Percentiles rank a stretch among this genome's conserved stretches.
Evolutionary conservation across 805 yeast genomes (phyloP).

Genomic region (Sungouiozyma intestinalis): DNA sequence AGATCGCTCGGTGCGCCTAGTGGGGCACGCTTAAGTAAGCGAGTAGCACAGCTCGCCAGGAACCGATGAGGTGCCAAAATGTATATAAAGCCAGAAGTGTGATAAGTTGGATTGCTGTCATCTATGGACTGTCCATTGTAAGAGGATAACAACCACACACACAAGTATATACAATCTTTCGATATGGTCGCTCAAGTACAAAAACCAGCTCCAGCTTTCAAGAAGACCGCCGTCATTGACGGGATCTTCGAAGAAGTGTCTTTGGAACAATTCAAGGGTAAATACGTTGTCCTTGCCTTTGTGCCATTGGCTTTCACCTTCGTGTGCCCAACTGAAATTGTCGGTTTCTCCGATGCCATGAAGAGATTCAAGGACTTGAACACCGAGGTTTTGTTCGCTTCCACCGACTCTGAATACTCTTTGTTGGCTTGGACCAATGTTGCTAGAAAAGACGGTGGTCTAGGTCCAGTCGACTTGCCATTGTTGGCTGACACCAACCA

Average conservation of each 20-base stretch:
- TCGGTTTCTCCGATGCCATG: slow-evolving; percentile 95
- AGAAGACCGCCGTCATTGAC: slow-evolving; percentile 93
- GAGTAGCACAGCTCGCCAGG: background rate
- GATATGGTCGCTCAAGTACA: slow-evolving; percentile 81
- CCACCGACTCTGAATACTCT: slow-evolving; percentile 97
- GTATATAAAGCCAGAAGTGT: background rate
- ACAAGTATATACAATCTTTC: background rate
- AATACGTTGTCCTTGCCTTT: slow-evolving; percentile 95
- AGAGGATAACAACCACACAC: background rate
- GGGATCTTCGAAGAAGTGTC: slow-evolving; percentile 93
- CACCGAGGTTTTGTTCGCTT: slow-evolving; percentile 86
- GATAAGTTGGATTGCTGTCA: too few species aligned
- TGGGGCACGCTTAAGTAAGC: background rate
- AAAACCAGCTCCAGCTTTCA: slow-evolving; percentile 94
- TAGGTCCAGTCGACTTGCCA: slow-evolving; percentile 92
- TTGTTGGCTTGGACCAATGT: slow-evolving; percentile 97
- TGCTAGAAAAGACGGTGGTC: slow-evolving; percentile 95
- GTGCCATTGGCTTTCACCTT: slow-evolving; percentile 99
- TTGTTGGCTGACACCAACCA: slow-evolving; percentile 96
- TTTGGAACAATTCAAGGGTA: slow-evolving; percentile 92
- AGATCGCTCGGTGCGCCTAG: background rate
- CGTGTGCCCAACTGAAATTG: slow-evolving; percentile 98
- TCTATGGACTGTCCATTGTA: too few species aligned
- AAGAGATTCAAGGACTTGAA: slow-evolving; percentile 80
- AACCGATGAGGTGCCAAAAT: background rate